phyloP scores from a whole-genome alignment of 805 yeast genomes.

The Kluyveromyces lactis region DNA sequence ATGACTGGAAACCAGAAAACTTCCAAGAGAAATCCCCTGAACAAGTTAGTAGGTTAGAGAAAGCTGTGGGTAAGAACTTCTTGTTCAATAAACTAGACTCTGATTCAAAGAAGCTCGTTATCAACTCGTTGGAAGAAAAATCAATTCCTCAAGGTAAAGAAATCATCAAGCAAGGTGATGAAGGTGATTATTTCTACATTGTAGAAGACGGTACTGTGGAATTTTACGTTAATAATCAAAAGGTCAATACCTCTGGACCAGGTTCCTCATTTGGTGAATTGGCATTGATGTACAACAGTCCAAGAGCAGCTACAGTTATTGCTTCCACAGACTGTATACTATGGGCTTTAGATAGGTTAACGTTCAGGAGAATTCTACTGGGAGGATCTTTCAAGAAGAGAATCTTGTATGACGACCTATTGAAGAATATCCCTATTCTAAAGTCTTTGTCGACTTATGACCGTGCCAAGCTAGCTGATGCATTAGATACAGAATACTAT shows the following conservation, averaged over 20 bases:
- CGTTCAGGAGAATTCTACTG: slow-evolving; percentile 83
- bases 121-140: slow-evolving; percentile 77
- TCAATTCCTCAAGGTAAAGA: slow-evolving; percentile 47
- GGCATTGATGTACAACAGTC: slow-evolving; percentile 95
- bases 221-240: slow-evolving; percentile 54
- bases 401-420: slow-evolving; percentile 79
- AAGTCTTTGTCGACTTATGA: slow-evolving; percentile 67
- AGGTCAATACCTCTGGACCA: slow-evolving; percentile 68
- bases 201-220: slow-evolving; percentile 81
- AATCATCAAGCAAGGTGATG: slow-evolving; percentile 86
- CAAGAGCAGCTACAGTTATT: slow-evolving; percentile 90
- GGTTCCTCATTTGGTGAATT: slow-evolving; percentile 95
- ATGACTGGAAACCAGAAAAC: slow-evolving; percentile 64
- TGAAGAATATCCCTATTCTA: slow-evolving; percentile 79
- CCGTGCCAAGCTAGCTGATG: slow-evolving; percentile 89
- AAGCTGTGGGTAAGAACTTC: slow-evolving; percentile 71
- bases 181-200: slow-evolving; percentile 86
- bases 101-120: slow-evolving; percentile 66
- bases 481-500: slow-evolving; percentile 70
- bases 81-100: slow-evolving; percentile 76
- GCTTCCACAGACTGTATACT: slow-evolving; percentile 65
- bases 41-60: slow-evolving; percentile 61
- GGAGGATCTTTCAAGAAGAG: slow-evolving; percentile 90
- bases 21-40: slow-evolving; percentile 47
- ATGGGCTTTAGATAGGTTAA: slow-evolving; percentile 90